phyloP scores from a whole-genome alignment of 2,329 filamentous ascomycete species.

The Cladophialophora psammophila region DNA sequence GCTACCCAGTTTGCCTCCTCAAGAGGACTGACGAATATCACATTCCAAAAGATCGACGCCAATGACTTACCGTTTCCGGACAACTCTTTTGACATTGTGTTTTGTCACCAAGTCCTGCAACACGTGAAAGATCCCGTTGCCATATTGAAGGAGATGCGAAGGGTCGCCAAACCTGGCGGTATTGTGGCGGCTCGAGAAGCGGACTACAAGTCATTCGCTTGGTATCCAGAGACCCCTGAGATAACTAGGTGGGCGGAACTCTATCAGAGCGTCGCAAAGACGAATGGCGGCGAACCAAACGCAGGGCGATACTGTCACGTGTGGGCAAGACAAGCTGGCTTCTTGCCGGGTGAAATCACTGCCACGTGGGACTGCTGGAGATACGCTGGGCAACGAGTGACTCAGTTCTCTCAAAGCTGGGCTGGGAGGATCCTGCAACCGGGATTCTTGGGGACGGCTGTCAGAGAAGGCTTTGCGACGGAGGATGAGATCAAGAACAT shows the following conservation, averaged over 20 bases:
- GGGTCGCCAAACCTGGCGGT: slow-evolving; percentile 61
- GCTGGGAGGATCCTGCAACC: slow-evolving; percentile 37
- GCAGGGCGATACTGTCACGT: slow-evolving; percentile 41
- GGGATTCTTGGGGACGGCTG: slow-evolving; percentile 36
- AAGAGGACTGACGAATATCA: slow-evolving; percentile 46
- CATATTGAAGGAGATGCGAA: slow-evolving; percentile 62
- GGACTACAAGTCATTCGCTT: slow-evolving; percentile 43
- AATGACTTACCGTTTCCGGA: slow-evolving; percentile 55
- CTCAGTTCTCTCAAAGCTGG: slow-evolving; percentile 38
- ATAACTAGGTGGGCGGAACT: slow-evolving; percentile 41
- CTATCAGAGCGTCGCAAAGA: slow-evolving; percentile 42
- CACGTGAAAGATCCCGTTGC: slow-evolving; percentile 61
- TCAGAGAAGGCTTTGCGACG: slow-evolving; percentile 36
- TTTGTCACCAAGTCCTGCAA: slow-evolving; percentile 65
- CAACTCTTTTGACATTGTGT: slow-evolving; percentile 65
- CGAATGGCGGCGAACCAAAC: slow-evolving; percentile 45
- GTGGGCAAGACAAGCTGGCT: slow-evolving; percentile 43
- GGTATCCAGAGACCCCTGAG: slow-evolving; percentile 43
- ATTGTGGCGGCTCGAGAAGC: slow-evolving; percentile 58
- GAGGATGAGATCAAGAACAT: slow-evolving; percentile 38
- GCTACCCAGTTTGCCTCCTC: slow-evolving; percentile 44
- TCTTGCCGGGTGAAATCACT: slow-evolving; percentile 36
- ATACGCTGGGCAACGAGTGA: slow-evolving; percentile 33
- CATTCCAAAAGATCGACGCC: slow-evolving; percentile 50
- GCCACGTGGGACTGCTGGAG: slow-evolving; percentile 36